Percentiles rank a stretch among this genome's conserved stretches.
phyloP scores from a whole-genome alignment of 257 asterid species.

The Petunia secreta region DNA sequence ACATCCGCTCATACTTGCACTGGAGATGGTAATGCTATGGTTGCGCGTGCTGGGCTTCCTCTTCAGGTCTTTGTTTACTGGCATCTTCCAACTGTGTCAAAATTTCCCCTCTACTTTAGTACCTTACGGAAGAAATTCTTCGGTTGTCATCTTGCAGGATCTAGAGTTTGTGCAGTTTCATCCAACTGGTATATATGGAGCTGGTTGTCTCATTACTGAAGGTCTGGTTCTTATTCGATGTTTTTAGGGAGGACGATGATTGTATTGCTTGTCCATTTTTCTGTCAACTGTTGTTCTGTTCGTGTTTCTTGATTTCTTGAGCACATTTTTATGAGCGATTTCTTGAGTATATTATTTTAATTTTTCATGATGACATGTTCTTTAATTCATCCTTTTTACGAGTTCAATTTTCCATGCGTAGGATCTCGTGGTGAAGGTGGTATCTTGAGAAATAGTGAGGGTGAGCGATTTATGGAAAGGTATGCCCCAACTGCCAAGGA shows the following conservation, averaged over 20 bases:
- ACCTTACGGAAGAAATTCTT: neutral
- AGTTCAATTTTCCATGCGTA: slow-evolving; percentile 30
- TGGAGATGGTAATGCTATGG: slow-evolving; percentile 99
- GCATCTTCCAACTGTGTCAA: neutral
- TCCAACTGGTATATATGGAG: slow-evolving; percentile 98
- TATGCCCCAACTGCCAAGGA: slow-evolving; percentile 99
- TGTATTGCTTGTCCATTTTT: neutral
- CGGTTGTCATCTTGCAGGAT: slow-evolving; percentile 56
- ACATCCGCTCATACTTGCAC: slow-evolving; percentile 99
- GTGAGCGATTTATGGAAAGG: slow-evolving; percentile 99
- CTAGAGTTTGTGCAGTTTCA: slow-evolving; percentile 98
- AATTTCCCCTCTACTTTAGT: neutral
- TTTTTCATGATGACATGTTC: neutral
- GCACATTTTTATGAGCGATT: neutral
- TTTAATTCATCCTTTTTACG: slow-evolving; percentile 3
- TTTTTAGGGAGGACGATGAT: neutral
- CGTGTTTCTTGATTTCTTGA: neutral
- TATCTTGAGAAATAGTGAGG: slow-evolving; percentile 94
- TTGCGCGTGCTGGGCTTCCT: slow-evolving; percentile 97
- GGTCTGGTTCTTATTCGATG: slow-evolving; percentile 45
- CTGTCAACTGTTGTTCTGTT: slow-evolving; percentile 15
- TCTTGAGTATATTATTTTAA: neutral
- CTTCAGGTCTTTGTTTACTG: slow-evolving; percentile 61
- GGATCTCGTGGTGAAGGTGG: slow-evolving; percentile 99
- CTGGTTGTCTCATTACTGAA: slow-evolving; percentile 98